Base-by-base conservation (phyloP, 2,329 filamentous ascomycete species). In the Zymoseptoria passerinii region DNA sequence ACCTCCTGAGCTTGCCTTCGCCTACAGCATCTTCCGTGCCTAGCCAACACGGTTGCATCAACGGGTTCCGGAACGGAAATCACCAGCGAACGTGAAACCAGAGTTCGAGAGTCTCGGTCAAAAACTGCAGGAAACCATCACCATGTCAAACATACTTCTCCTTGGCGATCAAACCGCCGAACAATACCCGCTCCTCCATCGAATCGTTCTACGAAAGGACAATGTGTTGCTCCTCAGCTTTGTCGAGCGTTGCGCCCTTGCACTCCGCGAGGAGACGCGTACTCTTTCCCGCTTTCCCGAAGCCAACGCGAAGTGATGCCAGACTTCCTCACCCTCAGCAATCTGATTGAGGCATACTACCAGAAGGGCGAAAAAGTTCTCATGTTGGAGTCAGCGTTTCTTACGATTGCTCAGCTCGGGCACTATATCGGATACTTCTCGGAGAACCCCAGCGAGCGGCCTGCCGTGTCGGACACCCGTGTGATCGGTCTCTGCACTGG, bases 111-210 rank as follows among this genome's bases (percentile, higher is more conserved):
- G 61, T 57, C 61, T 55, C 52, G 52, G 56, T 19, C 50, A 29
- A 58, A 29, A 20, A 51, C 19, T 40, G 52, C 28, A 44, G 27
- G 49, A 53, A 55, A 49, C 54, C 51, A n/a, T 40, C 56, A 71
- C 54, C n/a, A 73, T 73, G 71, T 70, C 71, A 70, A 79, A 79
- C 68, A 69, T 77, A 59, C 80, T 87, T 71, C 81, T 88, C 62
- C 87, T 88, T 70, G 85, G 85, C 75, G 86, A 89, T 70, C 86
- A 89, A 74, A 88, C 85, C 60, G 79, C 84, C 66, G 83, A 87
- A 71, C 85, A 85, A 66, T 82, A 86, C 69, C 76, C 76, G 65
- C 83, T 87, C 63, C 74, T 89, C 61, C 73, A 76, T 64, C 78
- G 77, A 66, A 72, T 77, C 28, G 72, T 73, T 58, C 72, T 76